Evolutionary conservation across 148 eudicot genomes (phyloP), one percentile per base, ranked within the genome.

Genomic region (Rhododendron henanense): DNA sequence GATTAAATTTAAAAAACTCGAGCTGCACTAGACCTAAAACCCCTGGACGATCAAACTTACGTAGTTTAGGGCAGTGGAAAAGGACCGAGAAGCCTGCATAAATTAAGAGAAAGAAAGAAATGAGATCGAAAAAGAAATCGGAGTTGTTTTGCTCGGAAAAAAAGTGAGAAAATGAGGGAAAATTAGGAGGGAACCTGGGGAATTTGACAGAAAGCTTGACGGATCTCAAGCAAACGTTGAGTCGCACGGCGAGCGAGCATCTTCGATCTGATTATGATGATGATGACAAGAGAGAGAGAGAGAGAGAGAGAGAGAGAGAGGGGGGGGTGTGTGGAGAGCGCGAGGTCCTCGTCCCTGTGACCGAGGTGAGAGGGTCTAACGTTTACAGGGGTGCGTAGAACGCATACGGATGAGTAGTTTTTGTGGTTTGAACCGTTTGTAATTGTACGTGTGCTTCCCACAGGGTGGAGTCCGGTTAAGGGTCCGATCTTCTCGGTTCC

Each of bases 61-160:
- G 74, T 94, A 96, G 87, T 96, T 96, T 81, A 96, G 90, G 53
- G 99, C 99, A 80, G 97, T 93, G 73, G 99, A 95, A 67, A 96
- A 88, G 0, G 96, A 92, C 88, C 99, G 90, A 88, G 95, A 89
- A 16, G 92, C 88, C 98, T 96, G 94, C 51, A 79, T 13, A 28
- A 82, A 69, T 63, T 13, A 13, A n/a, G 19, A 86, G 48, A 51
- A 75, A 45, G 0, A 33, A 86, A 37, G 53, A 85, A 23, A 41
- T 23, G 44, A 31, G 79, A 83, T 51, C 25, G 25, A n/a, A 84
- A 77, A 87, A 65, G 35, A 73, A 28, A 50, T 78, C 67, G 11
- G 48, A 48, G 15, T 21, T 18, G 75, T 69, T 10, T 25, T 69
- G 37, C 13, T 25, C 18, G 23, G 3, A 14, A 39, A 25, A 45